Evolutionary conservation across 2,329 filamentous ascomycete genomes (phyloP).

Genomic region (Leptographium galeiforme): DNA sequence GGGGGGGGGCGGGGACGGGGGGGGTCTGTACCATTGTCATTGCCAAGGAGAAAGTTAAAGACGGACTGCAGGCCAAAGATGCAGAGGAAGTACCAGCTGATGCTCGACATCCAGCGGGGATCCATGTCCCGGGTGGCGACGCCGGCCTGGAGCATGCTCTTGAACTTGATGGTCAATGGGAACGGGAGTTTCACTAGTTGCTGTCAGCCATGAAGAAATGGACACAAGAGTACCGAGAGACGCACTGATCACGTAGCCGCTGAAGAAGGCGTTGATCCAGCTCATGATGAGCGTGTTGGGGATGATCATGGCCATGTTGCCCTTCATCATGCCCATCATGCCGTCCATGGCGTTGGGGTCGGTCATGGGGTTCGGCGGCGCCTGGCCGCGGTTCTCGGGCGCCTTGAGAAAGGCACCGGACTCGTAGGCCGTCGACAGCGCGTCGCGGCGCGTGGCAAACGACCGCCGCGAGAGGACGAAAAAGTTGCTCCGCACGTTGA

Average conservation of each 20-base stretch:
- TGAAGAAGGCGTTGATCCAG: constrained; percentile 99
- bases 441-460: constrained; percentile 70
- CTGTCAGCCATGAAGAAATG: neutral
- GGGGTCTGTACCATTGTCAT: constrained; percentile 68
- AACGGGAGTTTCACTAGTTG: constrained; percentile 81
- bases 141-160: constrained; percentile 96
- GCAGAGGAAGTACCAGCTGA: constrained; percentile 98
- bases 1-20: neutral
- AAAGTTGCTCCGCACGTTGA: constrained; percentile 73
- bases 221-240: constrained; percentile 11
- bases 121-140: constrained; percentile 94
- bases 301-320: constrained; percentile 99
- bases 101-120: constrained; percentile 94
- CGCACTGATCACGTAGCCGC: constrained; percentile 91
- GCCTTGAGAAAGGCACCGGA: constrained; percentile 81
- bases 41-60: constrained; percentile 92
- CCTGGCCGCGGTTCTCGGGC: constrained; percentile 72
- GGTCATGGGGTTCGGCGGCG: constrained; percentile 83
- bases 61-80: constrained; percentile 94
- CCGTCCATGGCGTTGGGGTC: constrained; percentile 96
- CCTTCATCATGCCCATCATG: constrained; percentile 99
- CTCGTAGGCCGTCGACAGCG: constrained; percentile 69
- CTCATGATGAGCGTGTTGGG: constrained; percentile 99
- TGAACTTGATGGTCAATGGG: constrained; percentile 95
- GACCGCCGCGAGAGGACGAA: constrained; percentile 63